Percentiles rank a stretch among this genome's conserved stretches.
phyloP scores from a whole-genome alignment of 2,329 filamentous ascomycete species.

The Coniochaeta ligniaria region DNA sequence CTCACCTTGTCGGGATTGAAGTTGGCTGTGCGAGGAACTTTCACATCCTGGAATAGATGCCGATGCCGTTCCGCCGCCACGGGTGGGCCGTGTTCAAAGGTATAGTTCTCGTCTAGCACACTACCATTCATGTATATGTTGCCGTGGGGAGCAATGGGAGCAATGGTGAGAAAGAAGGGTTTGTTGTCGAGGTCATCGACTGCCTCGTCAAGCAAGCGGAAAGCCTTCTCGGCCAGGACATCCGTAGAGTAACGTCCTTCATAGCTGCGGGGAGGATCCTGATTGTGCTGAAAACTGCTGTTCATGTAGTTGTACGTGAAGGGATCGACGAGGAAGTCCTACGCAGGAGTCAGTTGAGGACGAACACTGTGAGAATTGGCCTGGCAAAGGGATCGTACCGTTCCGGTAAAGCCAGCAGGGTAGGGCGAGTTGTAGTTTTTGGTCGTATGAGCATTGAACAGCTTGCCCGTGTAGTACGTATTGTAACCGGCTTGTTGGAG shows the following conservation, averaged over 20 bases:
- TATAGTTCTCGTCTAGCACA: too few species aligned
- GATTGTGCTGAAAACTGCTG: slow-evolving; percentile 49
- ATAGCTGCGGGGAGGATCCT: slow-evolving; percentile 44
- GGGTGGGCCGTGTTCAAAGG: too few species aligned
- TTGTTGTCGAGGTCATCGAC: slow-evolving; percentile 18
- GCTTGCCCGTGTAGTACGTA: slow-evolving; percentile 66
- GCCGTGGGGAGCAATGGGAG: slow-evolving; percentile 47
- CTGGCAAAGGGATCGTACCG: too few species aligned
- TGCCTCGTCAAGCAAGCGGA: slow-evolving; percentile 47
- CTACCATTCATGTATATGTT: too few species aligned
- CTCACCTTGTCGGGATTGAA: too few species aligned
- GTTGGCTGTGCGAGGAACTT: too few species aligned
- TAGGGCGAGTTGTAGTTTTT: slow-evolving; percentile 51
- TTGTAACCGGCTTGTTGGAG: slow-evolving; percentile 61
- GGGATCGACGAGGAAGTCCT: slow-evolving; percentile 49
- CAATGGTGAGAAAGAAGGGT: slow-evolving; percentile 10
- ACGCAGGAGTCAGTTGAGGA: too few species aligned
- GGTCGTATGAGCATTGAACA: slow-evolving; percentile 58
- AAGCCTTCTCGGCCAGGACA: slow-evolving; percentile 42
- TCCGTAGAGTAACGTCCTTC: slow-evolving; percentile 48
- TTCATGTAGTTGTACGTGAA: slow-evolving; percentile 59
- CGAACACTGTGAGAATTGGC: slow-evolving; percentile 47
- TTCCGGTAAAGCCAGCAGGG: too few species aligned
- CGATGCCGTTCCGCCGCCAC: too few species aligned
- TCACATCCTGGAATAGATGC: too few species aligned